Conservation (phyloP, 2,329 filamentous ascomycete species). For the Penicillium sp. region DNA sequence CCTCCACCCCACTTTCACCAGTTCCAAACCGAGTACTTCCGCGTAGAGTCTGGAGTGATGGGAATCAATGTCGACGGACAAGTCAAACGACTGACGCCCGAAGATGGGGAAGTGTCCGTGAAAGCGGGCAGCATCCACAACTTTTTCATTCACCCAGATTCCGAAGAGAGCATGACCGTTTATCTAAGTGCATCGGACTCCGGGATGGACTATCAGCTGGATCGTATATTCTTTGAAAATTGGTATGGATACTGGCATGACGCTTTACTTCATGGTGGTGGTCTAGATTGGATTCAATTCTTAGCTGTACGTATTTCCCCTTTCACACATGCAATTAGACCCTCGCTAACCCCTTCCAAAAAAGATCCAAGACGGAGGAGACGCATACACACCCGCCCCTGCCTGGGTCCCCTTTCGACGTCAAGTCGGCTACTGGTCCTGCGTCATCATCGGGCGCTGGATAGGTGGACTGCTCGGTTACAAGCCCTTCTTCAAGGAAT, state of each 20-base stretch:
- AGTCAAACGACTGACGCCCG: constrained; percentile 2
- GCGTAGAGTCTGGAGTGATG: constrained; percentile 13
- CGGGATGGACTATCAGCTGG: constrained; percentile 16
- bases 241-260: constrained; percentile 24
- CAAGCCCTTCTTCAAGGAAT: constrained; percentile 15
- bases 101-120: neutral
- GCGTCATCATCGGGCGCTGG: constrained; percentile 8
- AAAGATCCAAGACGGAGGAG: constrained; percentile 1
- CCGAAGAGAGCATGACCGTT: constrained; percentile 15
- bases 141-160: constrained; percentile 18
- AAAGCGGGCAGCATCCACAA: constrained; percentile 8
- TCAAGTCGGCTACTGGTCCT: neutral
- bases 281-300: constrained; percentile 16
- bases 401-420: constrained; percentile 5
- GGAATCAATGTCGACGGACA: constrained; percentile 11
- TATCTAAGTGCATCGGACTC: constrained; percentile 19
- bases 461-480: constrained; percentile 10
- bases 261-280: constrained; percentile 14
- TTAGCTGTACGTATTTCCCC: neutral
- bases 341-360: neutral
- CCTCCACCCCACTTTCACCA: constrained; percentile 19
- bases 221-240: constrained; percentile 21
- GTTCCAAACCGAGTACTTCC: constrained; percentile 21
- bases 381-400: neutral
- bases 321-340: neutral